Percentiles rank a stretch among this genome's conserved stretches.
phyloP scores from a whole-genome alignment of 345 rosid genomes.

The Brassica incana region DNA sequence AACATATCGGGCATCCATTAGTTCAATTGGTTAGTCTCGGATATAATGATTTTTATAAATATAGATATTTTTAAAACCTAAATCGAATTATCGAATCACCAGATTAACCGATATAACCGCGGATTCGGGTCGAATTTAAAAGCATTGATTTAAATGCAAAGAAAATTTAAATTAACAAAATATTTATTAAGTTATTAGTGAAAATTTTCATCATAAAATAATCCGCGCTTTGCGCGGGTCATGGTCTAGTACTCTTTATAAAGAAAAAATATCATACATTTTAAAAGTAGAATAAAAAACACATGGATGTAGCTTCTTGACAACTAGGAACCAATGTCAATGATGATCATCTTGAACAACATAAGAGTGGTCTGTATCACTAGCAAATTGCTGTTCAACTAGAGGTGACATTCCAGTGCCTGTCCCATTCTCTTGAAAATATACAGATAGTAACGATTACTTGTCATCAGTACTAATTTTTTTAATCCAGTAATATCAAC shows the following conservation, averaged over 20 bases:
- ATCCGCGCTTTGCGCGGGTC: too few relatives aligned
- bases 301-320: background rate
- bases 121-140: too few relatives aligned
- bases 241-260: background rate
- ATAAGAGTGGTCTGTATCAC: background rate
- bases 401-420: conserved; percentile 25
- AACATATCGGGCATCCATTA: too few relatives aligned
- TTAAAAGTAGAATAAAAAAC: background rate
- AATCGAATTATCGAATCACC: too few relatives aligned
- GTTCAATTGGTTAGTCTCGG: too few relatives aligned
- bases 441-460: background rate
- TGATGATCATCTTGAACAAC: conserved; percentile 17
- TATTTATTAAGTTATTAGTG: too few relatives aligned
- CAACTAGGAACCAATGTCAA: background rate
- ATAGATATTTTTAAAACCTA: too few relatives aligned
- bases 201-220: too few relatives aligned
- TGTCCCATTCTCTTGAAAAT: background rate
- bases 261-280: conserved; percentile 1
- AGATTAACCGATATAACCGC: too few relatives aligned
- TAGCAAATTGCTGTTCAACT: conserved; percentile 15
- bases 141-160: too few relatives aligned
- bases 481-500: background rate
- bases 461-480: background rate
- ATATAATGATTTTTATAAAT: too few relatives aligned
- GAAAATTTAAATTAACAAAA: too few relatives aligned